phyloP scores from a whole-genome alignment of 192 early-diverging fungal genomes.

The Entomortierella beljakovae region DNA sequence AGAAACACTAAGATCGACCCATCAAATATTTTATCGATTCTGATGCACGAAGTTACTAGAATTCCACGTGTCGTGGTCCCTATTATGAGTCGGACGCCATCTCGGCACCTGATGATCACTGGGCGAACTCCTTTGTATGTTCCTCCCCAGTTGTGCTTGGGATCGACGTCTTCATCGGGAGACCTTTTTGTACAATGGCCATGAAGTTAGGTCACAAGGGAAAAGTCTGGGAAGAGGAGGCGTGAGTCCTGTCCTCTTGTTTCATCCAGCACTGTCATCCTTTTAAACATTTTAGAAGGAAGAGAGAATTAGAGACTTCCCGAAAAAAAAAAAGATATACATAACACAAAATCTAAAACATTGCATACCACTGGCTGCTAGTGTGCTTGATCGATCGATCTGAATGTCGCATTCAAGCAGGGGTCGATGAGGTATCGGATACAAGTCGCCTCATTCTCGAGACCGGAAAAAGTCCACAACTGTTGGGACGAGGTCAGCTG shows the following conservation, averaged over 20 bases:
- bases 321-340: conserved; percentile 34
- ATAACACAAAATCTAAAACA: conserved; percentile 18
- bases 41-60: too few species aligned
- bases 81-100: too few species aligned
- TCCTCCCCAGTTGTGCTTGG: too few species aligned
- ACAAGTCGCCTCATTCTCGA: conserved; percentile 26
- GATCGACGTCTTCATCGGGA: too few species aligned
- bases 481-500: conserved; percentile 34
- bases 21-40: too few species aligned
- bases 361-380: conserved; percentile 32
- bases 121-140: too few species aligned
- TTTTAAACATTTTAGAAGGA: conserved; percentile 21
- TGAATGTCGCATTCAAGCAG: conserved; percentile 29
- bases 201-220: conserved; percentile 27
- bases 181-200: too few species aligned
- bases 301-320: conserved; percentile 22
- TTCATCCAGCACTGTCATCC: conserved; percentile 28
- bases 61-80: too few species aligned
- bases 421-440: conserved; percentile 33
- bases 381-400: conserved; percentile 33
- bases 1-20: too few species aligned
- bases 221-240: conserved; percentile 34
- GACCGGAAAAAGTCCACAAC: conserved; percentile 30
- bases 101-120: too few species aligned
- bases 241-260: conserved; percentile 32